Percentiles rank a stretch among this genome's conserved stretches.
These are phyloP conservation scores for Podospora anserina DNA, from an alignment of 495 filamentous ascomycete genomes.

Conservation along the genomic window DNA sequence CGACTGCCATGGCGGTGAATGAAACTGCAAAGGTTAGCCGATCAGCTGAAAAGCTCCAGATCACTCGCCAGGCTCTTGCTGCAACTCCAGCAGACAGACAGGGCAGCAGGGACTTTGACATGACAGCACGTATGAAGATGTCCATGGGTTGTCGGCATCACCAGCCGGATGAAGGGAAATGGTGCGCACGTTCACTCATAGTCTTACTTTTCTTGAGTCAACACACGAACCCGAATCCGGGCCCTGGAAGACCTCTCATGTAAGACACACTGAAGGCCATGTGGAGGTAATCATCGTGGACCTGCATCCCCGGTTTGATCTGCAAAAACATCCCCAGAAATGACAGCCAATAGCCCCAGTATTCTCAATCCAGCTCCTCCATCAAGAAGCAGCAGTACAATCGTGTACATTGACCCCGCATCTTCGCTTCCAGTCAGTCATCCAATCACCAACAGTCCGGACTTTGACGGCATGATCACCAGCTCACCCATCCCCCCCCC, in stretches of 20 bases:
- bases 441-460: slow-evolving; percentile 4
- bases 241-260: background rate
- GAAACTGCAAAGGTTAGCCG: slow-evolving; percentile 6
- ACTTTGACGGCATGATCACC: background rate
- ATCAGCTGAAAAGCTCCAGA: slow-evolving; percentile 3
- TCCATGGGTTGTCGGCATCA: background rate
- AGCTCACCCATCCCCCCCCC: background rate
- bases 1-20: background rate
- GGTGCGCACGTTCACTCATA: background rate
- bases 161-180: slow-evolving; percentile 6
- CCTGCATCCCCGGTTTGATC: background rate
- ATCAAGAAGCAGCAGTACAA: background rate
- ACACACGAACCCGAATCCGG: background rate
- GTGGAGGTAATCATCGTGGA: background rate
- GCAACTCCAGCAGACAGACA: background rate
- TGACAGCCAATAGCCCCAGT: background rate
- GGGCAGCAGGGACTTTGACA: background rate
- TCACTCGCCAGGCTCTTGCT: background rate
- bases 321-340: background rate
- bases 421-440: background rate
- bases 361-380: background rate
- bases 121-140: background rate
- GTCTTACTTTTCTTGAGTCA: background rate
- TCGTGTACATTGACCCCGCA: background rate
- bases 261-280: background rate